Conservation (phyloP, 2,329 filamentous ascomycete genomes). For the Epichloe baconii region DNA sequence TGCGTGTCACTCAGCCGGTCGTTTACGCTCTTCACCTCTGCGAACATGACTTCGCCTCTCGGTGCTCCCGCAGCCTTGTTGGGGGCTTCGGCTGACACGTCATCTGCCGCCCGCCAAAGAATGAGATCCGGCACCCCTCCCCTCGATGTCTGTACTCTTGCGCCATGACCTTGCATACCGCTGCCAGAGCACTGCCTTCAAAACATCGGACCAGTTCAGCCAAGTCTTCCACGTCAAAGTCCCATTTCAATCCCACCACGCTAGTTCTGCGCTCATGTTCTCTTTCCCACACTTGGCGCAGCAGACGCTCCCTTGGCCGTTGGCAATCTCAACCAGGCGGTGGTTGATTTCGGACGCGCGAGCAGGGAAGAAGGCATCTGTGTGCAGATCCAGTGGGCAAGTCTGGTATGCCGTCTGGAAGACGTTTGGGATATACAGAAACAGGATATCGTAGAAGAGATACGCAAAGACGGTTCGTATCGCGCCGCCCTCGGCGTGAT, state of each 20-base stretch:
- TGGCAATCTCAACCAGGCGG: constrained; percentile 73
- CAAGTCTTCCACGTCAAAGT: constrained; percentile 67
- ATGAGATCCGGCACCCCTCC: constrained; percentile 79
- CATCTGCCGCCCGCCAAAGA: constrained; percentile 50
- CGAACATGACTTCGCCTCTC: constrained; percentile 57
- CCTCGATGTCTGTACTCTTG: constrained; percentile 85
- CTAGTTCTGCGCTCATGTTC: constrained; percentile 64
- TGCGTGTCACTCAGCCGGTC: constrained; percentile 94
- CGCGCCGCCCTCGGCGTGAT: constrained; percentile 84
- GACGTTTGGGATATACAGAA: constrained; percentile 87
- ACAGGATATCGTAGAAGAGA: constrained; percentile 86
- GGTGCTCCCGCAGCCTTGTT: constrained; percentile 19
- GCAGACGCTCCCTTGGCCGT: constrained; percentile 56
- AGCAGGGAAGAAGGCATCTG: constrained; percentile 79
- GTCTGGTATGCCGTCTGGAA: constrained; percentile 95
- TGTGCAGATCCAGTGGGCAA: constrained; percentile 83
- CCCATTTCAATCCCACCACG: constrained; percentile 87
- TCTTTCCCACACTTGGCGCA: constrained; percentile 53
- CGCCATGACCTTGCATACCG: constrained; percentile 83
- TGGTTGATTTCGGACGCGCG: constrained; percentile 84
- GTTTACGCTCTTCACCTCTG: constrained; percentile 72
- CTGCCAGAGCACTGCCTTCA: constrained; percentile 63
- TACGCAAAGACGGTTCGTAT: constrained; percentile 83
- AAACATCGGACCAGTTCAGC: constrained; percentile 70
- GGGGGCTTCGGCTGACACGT: background rate